These are phyloP conservation scores for Alternaria brassicicola DNA, from an alignment of 2,329 filamentous ascomycete species.

Conservation along the genomic window DNA sequence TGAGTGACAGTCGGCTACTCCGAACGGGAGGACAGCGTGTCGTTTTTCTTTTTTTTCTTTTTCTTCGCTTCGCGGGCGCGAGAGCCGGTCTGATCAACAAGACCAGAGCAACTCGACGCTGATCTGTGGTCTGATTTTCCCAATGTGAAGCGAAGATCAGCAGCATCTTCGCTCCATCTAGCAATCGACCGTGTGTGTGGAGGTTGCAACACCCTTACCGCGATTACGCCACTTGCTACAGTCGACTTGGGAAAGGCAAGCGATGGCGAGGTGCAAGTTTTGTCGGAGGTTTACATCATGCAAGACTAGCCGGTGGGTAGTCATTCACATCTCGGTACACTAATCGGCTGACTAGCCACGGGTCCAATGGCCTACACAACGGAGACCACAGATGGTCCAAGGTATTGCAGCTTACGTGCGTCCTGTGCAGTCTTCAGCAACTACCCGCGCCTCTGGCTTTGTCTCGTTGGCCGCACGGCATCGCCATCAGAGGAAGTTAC, in stretches of 20 bases:
- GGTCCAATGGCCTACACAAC: slow-evolving; percentile 3
- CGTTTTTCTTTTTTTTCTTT: too few species aligned
- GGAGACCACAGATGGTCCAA: slow-evolving; percentile 4
- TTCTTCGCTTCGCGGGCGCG: not conserved
- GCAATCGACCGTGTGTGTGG: slow-evolving; percentile 9
- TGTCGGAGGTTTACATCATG: slow-evolving; percentile 20
- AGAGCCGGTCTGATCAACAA: slow-evolving; percentile 6
- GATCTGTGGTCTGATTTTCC: slow-evolving; percentile 36
- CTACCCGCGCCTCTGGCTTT: slow-evolving; percentile 7
- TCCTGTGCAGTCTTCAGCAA: not conserved
- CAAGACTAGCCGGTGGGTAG: slow-evolving; percentile 13
- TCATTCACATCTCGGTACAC: slow-evolving; percentile 10
- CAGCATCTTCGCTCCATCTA: slow-evolving; percentile 11
- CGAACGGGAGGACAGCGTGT: slow-evolving; percentile 13
- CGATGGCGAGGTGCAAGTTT: slow-evolving; percentile 32
- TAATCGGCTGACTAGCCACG: slow-evolving; percentile 7
- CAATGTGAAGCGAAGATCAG: slow-evolving; percentile 31
- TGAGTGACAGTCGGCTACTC: slow-evolving; percentile 20
- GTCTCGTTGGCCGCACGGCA: not conserved
- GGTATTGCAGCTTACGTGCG: slow-evolving; percentile 8
- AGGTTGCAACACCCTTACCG: slow-evolving; percentile 12
- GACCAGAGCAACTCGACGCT: slow-evolving; percentile 18
- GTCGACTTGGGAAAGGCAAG: slow-evolving; percentile 19
- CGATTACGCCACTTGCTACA: slow-evolving; percentile 13
- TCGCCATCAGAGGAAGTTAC: not conserved